Conservation (phyloP, 2,329 filamentous ascomycete genomes). For the Ophiostoma montium region DNA sequence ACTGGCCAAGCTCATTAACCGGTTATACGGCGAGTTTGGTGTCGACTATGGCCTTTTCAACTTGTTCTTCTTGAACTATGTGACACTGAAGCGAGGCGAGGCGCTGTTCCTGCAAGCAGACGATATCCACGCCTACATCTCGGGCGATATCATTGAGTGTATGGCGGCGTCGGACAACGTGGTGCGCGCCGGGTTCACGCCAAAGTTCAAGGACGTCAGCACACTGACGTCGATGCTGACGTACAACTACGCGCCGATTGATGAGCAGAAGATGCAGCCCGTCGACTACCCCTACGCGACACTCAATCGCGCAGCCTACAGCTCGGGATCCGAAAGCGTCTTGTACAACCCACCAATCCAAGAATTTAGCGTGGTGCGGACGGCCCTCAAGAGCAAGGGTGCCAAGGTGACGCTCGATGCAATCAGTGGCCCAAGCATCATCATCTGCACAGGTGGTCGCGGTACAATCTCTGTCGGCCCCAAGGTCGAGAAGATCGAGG, state of each 20-base stretch:
- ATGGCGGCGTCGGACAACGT: conserved; percentile 99
- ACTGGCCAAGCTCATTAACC: conserved; percentile 61
- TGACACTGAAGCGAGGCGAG: conserved; percentile 75
- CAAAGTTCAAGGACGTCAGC: conserved; percentile 93
- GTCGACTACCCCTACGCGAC: conserved; percentile 74
- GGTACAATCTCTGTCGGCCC: conserved; percentile 77
- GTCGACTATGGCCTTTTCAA: conserved; percentile 87
- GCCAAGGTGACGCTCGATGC: conserved; percentile 81
- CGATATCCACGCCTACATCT: conserved; percentile 92
- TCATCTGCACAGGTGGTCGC: conserved; percentile 75
- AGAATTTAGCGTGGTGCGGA: conserved; percentile 83
- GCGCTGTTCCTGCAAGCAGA: conserved; percentile 93
- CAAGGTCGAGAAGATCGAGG: conserved; percentile 59
- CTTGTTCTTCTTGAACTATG: conserved; percentile 93
- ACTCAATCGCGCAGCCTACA: conserved; percentile 70
- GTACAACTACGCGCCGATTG: conserved; percentile 88
- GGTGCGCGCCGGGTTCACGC: conserved; percentile 90
- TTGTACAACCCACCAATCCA: conserved; percentile 95
- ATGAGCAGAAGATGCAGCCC: conserved; percentile 85
- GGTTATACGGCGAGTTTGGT: conserved; percentile 74
- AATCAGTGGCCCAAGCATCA: conserved; percentile 76
- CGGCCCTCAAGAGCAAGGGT: conserved; percentile 53
- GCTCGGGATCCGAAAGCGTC: conserved; percentile 53
- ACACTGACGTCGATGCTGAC: conserved; percentile 86
- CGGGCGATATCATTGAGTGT: conserved; percentile 93